phyloP scores from a whole-genome alignment of 768 basidiomycete species.

The Mycena belliarum region DNA sequence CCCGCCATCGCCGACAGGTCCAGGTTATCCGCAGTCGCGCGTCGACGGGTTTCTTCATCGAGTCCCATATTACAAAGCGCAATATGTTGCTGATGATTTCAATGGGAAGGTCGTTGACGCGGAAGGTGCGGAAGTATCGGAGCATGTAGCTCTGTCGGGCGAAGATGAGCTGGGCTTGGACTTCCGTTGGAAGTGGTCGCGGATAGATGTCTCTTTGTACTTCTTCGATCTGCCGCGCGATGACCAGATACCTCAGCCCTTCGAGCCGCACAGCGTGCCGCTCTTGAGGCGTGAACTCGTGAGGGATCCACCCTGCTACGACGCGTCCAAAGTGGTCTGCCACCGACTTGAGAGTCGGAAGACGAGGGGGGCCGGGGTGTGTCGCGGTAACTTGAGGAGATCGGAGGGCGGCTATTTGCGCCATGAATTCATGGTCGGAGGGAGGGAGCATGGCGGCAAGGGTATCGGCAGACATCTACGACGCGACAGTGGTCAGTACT shows the following conservation, averaged over 20 bases:
- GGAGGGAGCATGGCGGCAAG: not conserved
- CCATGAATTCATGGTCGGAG: slow-evolving; percentile 11
- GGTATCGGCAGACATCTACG: not conserved
- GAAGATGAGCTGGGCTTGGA: slow-evolving; percentile 23
- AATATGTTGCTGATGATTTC: slow-evolving; percentile 71
- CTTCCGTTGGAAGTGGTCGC: slow-evolving; percentile 14
- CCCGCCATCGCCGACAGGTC: slow-evolving; percentile 60
- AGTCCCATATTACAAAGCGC: slow-evolving; percentile 57
- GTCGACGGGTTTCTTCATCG: slow-evolving; percentile 30
- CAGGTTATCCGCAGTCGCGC: slow-evolving; percentile 54
- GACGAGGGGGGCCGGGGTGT: not conserved
- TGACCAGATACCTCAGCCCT: slow-evolving; percentile 19
- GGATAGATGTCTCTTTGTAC: slow-evolving; percentile 22
- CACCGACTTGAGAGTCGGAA: not conserved
- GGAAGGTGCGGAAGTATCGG: slow-evolving; percentile 21
- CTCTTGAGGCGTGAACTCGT: slow-evolving; percentile 19
- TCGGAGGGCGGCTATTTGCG: slow-evolving; percentile 4
- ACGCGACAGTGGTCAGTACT: not conserved
- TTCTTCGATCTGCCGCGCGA: slow-evolving; percentile 14
- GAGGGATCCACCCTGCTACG: slow-evolving; percentile 24
- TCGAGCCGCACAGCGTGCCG: slow-evolving; percentile 8
- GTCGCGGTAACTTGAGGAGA: slow-evolving; percentile 1
- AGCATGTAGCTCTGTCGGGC: slow-evolving; percentile 18
- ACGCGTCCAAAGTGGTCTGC: slow-evolving; percentile 26
- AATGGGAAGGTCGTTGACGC: slow-evolving; percentile 58